Evolutionary conservation across 108 stramenopile species (phyloP), one percentile per base, ranked within the genome.

Genomic region (Pseudonitzschia pungens): DNA sequence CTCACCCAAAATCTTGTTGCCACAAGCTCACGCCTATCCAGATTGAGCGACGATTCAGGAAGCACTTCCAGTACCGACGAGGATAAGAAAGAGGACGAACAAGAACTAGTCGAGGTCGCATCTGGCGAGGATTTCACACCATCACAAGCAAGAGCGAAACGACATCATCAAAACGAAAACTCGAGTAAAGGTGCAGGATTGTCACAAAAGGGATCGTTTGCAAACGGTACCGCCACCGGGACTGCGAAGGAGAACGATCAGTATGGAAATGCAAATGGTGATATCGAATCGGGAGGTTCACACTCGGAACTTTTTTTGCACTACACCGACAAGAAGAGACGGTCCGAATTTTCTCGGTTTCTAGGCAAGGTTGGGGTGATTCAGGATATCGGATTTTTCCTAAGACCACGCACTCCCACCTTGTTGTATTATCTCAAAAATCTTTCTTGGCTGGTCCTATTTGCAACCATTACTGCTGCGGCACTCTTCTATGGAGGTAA

Each of bases 371-470:
- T 67, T 22, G 66, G 66, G 15, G 12, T 48, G 66, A 41, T 67
- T 67, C 1, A n/a, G 21, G 28, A 67, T 18, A 48, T 48, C 6
- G 44, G 50, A 44, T 44, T 28, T 15, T 67, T 67, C 27, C 26
- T 67, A 6, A 67, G 27, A 50, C 21, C 66, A 28, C 66, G 66
- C 36, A 32, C 18, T 67, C 45, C 66, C 27, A 43, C 44, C 8
- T 43, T 48, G 6, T 4, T 29, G 45, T 22, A 8, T 7, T 67
- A 28, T 48, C 44, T 67, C 43, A n/a, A 50, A 48, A 50, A 44
- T 24, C 28, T 67, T 10, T 27, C 11, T 15, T 67, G 66, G 66
- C 21, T 67, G 20, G 21, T 67, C 24, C 44, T 67, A 24, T 0
- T 29, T 26, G 43, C 44, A 28, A 50, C 28, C 22, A 7, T 32